Conservation (phyloP, 257 asterid genomes). For the Solanum piurae region DNA sequence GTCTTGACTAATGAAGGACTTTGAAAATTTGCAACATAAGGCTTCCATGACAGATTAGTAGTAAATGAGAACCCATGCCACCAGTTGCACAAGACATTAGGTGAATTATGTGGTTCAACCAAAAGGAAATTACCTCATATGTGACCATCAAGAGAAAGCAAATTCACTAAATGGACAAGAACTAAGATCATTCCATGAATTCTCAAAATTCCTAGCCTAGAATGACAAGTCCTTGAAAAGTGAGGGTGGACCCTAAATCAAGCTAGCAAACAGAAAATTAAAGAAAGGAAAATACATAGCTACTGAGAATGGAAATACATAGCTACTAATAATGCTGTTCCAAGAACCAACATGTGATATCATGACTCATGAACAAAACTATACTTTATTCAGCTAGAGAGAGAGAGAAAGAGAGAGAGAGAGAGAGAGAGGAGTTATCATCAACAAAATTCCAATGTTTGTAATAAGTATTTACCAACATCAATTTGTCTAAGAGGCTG, state of each 20-base stretch:
- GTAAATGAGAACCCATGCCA: background rate
- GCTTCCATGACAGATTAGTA: background rate
- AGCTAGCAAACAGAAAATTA: background rate
- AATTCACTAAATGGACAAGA: background rate
- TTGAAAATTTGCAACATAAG: background rate
- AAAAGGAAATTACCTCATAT: background rate
- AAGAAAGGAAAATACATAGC: background rate
- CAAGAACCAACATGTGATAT: background rate
- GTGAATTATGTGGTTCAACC: background rate
- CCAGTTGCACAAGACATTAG: background rate
- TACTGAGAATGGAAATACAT: background rate
- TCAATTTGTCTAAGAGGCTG: conserved; percentile 40
- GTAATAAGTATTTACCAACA: conserved; percentile 76
- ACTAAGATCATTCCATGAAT: background rate
- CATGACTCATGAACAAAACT: background rate
- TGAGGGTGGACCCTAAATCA: background rate
- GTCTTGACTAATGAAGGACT: background rate
- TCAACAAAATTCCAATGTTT: conserved; percentile 5
- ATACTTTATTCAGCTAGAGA: background rate
- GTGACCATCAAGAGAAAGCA: background rate
- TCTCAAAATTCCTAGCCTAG: background rate
- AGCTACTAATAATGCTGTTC: background rate
- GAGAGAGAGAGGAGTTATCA: background rate
- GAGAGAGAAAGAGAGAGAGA: background rate
- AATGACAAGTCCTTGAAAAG: background rate